A percentile compares a stretch with the other conserved stretches of the same genome.
Evolutionary conservation across 2,329 filamentous ascomycete genomes (phyloP).

Genomic region (Exophiala sideris): DNA sequence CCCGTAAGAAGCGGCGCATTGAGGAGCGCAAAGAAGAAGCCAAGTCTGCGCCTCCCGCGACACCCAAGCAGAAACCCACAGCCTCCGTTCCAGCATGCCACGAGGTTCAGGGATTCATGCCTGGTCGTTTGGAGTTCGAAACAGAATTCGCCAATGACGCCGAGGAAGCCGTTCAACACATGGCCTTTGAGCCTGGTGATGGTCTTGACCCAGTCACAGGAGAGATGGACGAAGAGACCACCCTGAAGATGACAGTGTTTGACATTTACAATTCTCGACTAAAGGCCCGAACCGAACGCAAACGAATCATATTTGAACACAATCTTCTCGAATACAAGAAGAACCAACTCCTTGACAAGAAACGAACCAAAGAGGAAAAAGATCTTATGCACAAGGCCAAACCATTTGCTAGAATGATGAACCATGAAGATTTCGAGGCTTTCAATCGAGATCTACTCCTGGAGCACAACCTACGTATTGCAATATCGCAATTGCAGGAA

Average conservation of each 20-base stretch:
- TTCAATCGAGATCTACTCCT: constrained; percentile 83
- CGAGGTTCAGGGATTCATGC: constrained; percentile 98
- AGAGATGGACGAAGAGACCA: constrained; percentile 90
- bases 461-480: constrained; percentile 85
- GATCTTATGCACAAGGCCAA: constrained; percentile 91
- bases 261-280: constrained; percentile 94
- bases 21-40: constrained; percentile 85
- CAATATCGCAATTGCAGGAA: constrained; percentile 86
- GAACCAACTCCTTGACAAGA: constrained; percentile 86
- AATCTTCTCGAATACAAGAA: constrained; percentile 89
- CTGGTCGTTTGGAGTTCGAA: constrained; percentile 93
- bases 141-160: constrained; percentile 97
- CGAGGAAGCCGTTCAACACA: constrained; percentile 95
- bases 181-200: constrained; percentile 96
- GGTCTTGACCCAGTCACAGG: constrained; percentile 81
- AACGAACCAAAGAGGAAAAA: constrained; percentile 89
- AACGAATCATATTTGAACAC: constrained; percentile 96
- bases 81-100: constrained; percentile 94
- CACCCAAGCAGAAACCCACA: constrained; percentile 92
- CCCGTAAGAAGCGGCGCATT: constrained; percentile 86
- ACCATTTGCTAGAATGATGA: constrained; percentile 96
- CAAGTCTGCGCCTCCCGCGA: constrained; percentile 76
- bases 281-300: constrained; percentile 86
- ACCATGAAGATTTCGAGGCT: constrained; percentile 80
- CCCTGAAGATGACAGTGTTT: constrained; percentile 96